These are phyloP conservation scores for Neofusicoccum ribis DNA, from an alignment of 2,329 filamentous ascomycete species.

Conservation along the genomic window DNA sequence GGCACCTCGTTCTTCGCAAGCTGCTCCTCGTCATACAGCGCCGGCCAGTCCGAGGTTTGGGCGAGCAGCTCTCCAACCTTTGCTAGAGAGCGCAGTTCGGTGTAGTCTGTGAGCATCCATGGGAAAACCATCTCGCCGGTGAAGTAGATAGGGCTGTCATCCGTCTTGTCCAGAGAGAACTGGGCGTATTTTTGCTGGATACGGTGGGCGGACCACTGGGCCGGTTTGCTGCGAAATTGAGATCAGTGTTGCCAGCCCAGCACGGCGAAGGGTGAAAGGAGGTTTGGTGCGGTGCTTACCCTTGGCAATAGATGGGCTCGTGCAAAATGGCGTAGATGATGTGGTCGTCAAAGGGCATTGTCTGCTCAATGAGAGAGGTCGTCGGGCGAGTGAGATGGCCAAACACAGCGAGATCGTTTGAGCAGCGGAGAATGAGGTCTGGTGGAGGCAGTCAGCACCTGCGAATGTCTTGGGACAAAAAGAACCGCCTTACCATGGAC, in stretches of 20 bases:
- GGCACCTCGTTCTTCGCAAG: constrained; percentile 77
- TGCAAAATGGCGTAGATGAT: constrained; percentile 86
- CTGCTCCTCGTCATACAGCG: constrained; percentile 73
- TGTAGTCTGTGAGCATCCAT: constrained; percentile 78
- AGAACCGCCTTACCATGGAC: constrained; percentile 58
- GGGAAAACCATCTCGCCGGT: constrained; percentile 88
- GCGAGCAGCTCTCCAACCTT: constrained; percentile 73
- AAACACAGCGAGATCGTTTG: constrained; percentile 72
- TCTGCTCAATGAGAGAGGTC: constrained; percentile 66
- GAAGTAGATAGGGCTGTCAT: constrained; percentile 66
- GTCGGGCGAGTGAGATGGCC: constrained; percentile 74
- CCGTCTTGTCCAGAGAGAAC: constrained; percentile 48
- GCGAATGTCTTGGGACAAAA: background rate
- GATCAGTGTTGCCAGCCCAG: background rate
- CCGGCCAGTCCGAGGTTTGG: constrained; percentile 66
- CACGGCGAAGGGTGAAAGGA: background rate
- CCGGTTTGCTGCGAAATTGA: background rate
- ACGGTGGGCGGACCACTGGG: constrained; percentile 70
- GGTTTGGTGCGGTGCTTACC: constrained; percentile 46
- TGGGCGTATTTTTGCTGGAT: constrained; percentile 54
- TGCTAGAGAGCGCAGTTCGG: constrained; percentile 69
- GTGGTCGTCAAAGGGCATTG: constrained; percentile 69
- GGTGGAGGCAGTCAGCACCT: background rate
- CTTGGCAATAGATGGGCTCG: constrained; percentile 82
- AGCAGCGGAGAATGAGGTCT: constrained; percentile 67